These are phyloP conservation scores for Protomyces inouyei DNA, from an alignment of 1,139 yeast species.

Conservation along the genomic window DNA sequence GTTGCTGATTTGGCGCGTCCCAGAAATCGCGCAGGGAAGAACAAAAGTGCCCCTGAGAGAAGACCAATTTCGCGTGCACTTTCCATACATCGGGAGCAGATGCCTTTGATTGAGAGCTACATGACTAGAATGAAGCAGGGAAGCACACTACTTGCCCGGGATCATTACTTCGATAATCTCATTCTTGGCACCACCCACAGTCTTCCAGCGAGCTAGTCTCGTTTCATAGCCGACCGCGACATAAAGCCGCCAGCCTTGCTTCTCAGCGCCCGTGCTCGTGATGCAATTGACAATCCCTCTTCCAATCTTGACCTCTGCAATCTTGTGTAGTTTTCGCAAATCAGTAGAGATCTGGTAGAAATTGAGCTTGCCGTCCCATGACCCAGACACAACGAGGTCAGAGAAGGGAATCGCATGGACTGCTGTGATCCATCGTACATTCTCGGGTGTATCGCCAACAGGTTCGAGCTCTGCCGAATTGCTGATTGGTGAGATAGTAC, in stretches of 20 bases:
- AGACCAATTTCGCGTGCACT: no score
- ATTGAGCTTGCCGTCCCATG: constrained; percentile 70
- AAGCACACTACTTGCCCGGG: background rate
- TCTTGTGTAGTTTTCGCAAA: constrained; percentile 36
- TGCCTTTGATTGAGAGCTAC: background rate
- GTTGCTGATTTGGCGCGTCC: no score
- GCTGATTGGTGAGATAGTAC: constrained; percentile 53
- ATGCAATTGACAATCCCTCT: constrained; percentile 33
- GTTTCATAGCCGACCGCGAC: constrained; percentile 33
- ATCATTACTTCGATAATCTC: constrained; percentile 23
- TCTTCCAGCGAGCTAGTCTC: constrained; percentile 33
- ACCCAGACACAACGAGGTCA: constrained; percentile 79
- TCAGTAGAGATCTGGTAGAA: constrained; percentile 73
- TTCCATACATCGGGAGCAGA: background rate
- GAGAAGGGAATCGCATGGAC: constrained; percentile 83
- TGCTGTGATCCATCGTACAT: constrained; percentile 83
- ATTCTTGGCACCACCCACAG: constrained; percentile 27
- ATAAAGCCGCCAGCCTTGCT: constrained; percentile 28
- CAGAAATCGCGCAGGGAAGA: no score
- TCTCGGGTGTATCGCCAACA: constrained; percentile 58
- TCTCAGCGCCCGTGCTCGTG: constrained; percentile 29
- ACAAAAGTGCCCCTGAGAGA: no score
- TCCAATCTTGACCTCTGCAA: constrained; percentile 27
- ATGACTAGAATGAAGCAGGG: background rate
- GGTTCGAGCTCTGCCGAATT: constrained; percentile 56